phyloP scores from a whole-genome alignment of 108 stramenopile genomes.

The Poteriospumella lacustris region DNA sequence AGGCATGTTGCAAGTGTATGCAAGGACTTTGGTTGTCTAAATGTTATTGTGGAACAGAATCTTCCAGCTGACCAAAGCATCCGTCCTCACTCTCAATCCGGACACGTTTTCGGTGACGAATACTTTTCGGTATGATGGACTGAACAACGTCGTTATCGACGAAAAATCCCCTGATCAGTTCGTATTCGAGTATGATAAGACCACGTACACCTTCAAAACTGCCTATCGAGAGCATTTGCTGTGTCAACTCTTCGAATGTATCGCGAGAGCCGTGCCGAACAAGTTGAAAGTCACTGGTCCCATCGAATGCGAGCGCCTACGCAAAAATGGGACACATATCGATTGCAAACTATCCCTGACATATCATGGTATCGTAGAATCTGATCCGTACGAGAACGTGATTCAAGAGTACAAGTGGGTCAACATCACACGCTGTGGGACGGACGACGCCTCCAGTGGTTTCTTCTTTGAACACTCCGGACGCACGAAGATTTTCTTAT shows the following conservation, averaged over 20 bases:
- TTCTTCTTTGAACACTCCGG: conserved; percentile 19
- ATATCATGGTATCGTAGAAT: background rate
- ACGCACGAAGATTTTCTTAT: conserved; percentile 5
- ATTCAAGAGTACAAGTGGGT: conserved; percentile 27
- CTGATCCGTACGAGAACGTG: background rate
- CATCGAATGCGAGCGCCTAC: background rate
- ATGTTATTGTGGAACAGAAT: conserved; percentile 28
- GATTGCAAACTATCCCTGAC: background rate
- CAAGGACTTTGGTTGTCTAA: background rate
- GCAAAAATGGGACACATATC: background rate
- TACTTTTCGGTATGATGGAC: conserved; percentile 4
- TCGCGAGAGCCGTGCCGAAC: background rate
- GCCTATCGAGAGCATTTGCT: conserved; percentile 14
- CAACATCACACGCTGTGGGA: background rate
- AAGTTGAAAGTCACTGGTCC: background rate
- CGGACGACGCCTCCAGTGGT: background rate
- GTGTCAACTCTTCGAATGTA: background rate
- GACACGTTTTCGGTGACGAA: conserved; percentile 16
- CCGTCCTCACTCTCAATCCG: background rate
- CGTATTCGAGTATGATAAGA: conserved; percentile 12
- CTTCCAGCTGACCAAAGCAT: conserved; percentile 24
- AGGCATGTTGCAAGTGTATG: background rate
- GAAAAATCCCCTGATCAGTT: conserved; percentile 25
- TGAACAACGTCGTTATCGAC: background rate
- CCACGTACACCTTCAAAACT: background rate